Conservation (phyloP, 2,329 filamentous ascomycete species). For the Zasmidium angulare region DNA sequence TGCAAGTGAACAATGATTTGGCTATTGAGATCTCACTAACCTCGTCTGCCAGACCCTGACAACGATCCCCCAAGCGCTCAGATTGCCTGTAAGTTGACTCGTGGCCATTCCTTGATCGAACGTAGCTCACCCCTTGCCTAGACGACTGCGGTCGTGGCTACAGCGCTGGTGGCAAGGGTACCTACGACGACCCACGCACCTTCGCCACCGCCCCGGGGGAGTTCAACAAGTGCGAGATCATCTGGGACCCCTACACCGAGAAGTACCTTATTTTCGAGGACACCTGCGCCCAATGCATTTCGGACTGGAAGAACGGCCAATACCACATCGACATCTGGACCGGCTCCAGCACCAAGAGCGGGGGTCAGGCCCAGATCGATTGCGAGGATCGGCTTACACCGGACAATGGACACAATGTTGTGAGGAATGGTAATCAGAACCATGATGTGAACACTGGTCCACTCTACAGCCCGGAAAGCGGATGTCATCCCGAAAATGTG, state of each 20-base stretch:
- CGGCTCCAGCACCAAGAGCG: conserved; percentile 18
- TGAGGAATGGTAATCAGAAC: conserved; percentile 1
- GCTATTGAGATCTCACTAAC: not conserved
- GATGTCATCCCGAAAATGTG: conserved; percentile 12
- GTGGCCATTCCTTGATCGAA: too few relatives aligned
- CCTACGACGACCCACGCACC: conserved; percentile 45
- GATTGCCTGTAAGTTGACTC: conserved; percentile 24
- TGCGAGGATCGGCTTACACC: conserved; percentile 31
- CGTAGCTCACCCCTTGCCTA: too few relatives aligned
- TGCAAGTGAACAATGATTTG: conserved; percentile 2
- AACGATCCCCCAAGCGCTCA: conserved; percentile 28
- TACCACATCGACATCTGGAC: conserved; percentile 27
- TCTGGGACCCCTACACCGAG: conserved; percentile 46
- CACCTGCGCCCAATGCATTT: conserved; percentile 35
- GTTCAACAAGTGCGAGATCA: conserved; percentile 45
- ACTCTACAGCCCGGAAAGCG: conserved; percentile 3
- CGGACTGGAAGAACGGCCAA: conserved; percentile 25
- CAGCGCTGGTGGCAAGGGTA: conserved; percentile 44
- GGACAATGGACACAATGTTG: conserved; percentile 4
- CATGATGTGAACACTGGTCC: conserved; percentile 8
- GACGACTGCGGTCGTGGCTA: conserved; percentile 30
- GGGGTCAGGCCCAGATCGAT: conserved; percentile 25
- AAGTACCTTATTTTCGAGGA: conserved; percentile 47
- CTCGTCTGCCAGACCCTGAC: conserved; percentile 19
- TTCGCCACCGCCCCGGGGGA: conserved; percentile 45